Conservation (phyloP, 352 stramenopile genomes). For the Globisporangium yorkense region DNA sequence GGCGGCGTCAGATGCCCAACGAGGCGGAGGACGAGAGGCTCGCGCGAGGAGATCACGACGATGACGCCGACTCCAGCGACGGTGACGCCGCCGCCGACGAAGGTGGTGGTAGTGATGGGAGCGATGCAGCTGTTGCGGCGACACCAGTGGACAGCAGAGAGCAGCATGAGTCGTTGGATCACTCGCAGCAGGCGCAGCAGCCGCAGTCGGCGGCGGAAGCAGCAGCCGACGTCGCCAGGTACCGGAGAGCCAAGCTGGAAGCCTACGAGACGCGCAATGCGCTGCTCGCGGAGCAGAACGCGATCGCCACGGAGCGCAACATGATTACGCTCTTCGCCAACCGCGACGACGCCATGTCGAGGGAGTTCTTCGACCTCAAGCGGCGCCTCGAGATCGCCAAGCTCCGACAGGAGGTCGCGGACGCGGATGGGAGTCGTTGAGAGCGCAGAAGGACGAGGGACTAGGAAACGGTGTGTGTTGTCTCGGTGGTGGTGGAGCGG, state of each 20-base stretch:
- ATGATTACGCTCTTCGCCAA: slow-evolving; percentile 11
- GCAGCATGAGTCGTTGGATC: background rate
- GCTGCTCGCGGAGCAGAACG: slow-evolving; percentile 13
- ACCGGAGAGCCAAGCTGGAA: slow-evolving; percentile 9
- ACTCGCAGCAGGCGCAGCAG: background rate
- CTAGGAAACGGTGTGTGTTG: background rate
- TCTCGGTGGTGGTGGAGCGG: background rate
- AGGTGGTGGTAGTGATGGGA: background rate
- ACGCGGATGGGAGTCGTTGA: background rate
- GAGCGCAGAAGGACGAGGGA: background rate
- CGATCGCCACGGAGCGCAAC: slow-evolving; percentile 12
- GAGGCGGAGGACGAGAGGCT: background rate
- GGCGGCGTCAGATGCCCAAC: background rate
- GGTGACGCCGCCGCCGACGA: background rate
- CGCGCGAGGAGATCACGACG: background rate
- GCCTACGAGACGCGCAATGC: slow-evolving; percentile 9
- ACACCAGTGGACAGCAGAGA: background rate
- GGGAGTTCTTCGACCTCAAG: slow-evolving; percentile 14
- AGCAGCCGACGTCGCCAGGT: slow-evolving; percentile 3
- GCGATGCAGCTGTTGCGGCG: background rate
- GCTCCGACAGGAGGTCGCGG: slow-evolving; percentile 9
- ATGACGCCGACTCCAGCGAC: background rate
- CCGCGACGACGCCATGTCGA: slow-evolving; percentile 8
- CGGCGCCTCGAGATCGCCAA: slow-evolving; percentile 11
- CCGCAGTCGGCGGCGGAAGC: background rate